phyloP scores from a whole-genome alignment of 306 rosid genomes.

The Cucumis cinereus region DNA sequence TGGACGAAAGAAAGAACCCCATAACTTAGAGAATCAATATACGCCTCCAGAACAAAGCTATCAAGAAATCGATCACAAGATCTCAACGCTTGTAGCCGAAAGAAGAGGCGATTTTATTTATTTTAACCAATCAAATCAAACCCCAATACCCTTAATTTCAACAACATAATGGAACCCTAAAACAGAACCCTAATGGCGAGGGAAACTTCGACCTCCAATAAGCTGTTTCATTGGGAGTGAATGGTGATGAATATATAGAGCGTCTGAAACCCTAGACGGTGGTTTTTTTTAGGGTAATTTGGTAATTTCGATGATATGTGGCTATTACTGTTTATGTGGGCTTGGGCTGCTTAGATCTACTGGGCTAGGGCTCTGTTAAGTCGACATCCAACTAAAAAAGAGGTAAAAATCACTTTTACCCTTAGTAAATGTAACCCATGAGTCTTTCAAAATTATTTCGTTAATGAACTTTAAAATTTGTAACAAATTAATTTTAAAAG shows the following conservation, averaged over 20 bases:
- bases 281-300: not conserved
- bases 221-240: not conserved
- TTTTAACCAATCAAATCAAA: not conserved
- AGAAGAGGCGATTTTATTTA: constrained; percentile 32
- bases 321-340: not conserved
- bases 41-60: constrained; percentile 71
- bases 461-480: too few relatives aligned
- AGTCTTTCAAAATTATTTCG: too few relatives aligned
- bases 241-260: not conserved
- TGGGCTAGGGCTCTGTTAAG: not conserved
- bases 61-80: constrained; percentile 55
- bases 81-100: constrained; percentile 66
- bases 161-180: not conserved
- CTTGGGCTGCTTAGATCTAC: not conserved
- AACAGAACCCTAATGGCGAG: not conserved
- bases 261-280: not conserved
- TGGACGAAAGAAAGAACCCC: constrained; percentile 18
- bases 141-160: not conserved
- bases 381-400: not conserved
- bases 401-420: too few relatives aligned
- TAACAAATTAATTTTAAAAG: too few relatives aligned
- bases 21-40: constrained; percentile 12
- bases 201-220: too few relatives aligned
- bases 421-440: too few relatives aligned
- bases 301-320: not conserved